A percentile compares a stretch with the other conserved stretches of the same genome.
These are phyloP conservation scores for Eucalyptus marginata DNA, from an alignment of 345 rosid species.

Conservation along the genomic window DNA sequence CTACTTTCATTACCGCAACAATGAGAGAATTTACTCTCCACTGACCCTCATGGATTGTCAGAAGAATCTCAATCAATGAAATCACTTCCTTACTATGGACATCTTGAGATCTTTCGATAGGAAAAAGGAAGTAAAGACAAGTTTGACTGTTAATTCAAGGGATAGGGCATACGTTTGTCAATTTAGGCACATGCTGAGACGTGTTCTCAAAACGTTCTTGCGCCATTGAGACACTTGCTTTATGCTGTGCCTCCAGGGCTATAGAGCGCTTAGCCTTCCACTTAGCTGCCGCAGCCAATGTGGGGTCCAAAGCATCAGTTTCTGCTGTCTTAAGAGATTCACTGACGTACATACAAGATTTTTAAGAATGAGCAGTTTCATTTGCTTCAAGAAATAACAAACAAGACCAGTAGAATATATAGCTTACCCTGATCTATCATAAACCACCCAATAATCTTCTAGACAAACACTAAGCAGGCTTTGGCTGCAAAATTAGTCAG, in stretches of 20 bases:
- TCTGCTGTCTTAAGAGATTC: constrained; percentile 22
- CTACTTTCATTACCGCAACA: background rate
- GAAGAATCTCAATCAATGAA: background rate
- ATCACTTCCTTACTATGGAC: background rate
- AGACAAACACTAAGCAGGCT: constrained; percentile 33
- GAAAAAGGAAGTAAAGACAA: background rate
- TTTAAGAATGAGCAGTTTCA: background rate
- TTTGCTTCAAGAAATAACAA: background rate
- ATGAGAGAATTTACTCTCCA: background rate
- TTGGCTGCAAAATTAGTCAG: constrained; percentile 29
- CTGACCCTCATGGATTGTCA: background rate
- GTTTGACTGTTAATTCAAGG: background rate
- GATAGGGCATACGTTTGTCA: constrained; percentile 12
- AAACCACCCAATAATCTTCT: constrained; percentile 60
- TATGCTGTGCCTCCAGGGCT: constrained; percentile 10
- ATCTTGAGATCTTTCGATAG: background rate
- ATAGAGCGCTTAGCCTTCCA: background rate
- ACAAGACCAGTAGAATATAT: background rate
- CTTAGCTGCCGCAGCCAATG: background rate
- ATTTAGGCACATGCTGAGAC: background rate
- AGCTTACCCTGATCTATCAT: constrained; percentile 44
- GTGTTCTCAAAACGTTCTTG: constrained; percentile 5
- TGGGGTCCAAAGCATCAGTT: constrained; percentile 2
- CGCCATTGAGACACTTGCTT: background rate
- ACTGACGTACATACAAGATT: background rate